Conservation (phyloP, 1,284 basidiomycete genomes). For the Cutaneotrichosporon cavernicola region DNA sequence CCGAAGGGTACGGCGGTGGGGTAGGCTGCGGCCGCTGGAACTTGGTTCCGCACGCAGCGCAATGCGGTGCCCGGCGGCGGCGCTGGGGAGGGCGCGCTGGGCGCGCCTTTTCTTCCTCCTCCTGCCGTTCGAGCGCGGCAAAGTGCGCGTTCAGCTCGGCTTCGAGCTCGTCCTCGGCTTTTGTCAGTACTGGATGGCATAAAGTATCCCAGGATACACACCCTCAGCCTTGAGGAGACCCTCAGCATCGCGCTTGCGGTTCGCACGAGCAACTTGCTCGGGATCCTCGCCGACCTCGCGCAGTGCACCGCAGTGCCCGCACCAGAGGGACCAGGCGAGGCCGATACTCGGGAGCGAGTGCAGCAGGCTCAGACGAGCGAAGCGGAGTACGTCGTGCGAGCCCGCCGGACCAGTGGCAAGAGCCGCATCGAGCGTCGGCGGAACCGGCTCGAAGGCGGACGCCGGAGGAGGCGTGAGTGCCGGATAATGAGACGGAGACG, state of each 20-base stretch:
- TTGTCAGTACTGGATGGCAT: neutral
- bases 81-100: slow-evolving; percentile 9
- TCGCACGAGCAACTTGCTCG: neutral
- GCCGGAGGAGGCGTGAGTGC: neutral
- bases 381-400: slow-evolving; percentile 20
- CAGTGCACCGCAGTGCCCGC: slow-evolving; percentile 28
- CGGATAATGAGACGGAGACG: slow-evolving; percentile 9
- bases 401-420: slow-evolving; percentile 9
- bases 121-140: neutral
- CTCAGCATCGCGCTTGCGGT: slow-evolving; percentile 5
- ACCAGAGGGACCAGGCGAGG: slow-evolving; percentile 43
- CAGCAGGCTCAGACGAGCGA: slow-evolving; percentile 23
- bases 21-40: slow-evolving; percentile 17
- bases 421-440: slow-evolving; percentile 19
- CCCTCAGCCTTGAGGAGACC: slow-evolving; percentile 17
- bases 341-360: slow-evolving; percentile 18
- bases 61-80: slow-evolving; percentile 9
- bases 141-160: slow-evolving; percentile 11
- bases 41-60: slow-evolving; percentile 15
- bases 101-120: neutral
- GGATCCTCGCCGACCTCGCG: slow-evolving; percentile 35
- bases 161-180: slow-evolving; percentile 17
- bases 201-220: neutral
- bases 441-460: slow-evolving; percentile 10
- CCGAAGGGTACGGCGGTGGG: slow-evolving; percentile 17